Percentiles rank a stretch among this genome's conserved stretches.
phyloP scores from a whole-genome alignment of 345 rosid genomes.

The Eucalyptus pauciflora region DNA sequence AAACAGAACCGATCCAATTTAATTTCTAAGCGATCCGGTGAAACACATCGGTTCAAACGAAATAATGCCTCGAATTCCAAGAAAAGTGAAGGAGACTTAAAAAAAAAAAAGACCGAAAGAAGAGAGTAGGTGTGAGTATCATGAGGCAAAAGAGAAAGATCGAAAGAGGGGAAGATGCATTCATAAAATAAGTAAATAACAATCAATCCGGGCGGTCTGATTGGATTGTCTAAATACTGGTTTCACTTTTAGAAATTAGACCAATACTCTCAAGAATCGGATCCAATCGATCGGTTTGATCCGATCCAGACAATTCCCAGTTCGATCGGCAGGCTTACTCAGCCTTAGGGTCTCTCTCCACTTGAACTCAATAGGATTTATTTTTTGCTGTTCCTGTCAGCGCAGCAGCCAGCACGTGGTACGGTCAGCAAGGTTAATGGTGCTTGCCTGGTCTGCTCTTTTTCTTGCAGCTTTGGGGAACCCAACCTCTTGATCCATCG shows the following conservation, averaged over 20 bases:
- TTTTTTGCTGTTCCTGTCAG: neutral
- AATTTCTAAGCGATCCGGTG: too few species aligned
- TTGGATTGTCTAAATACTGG: fast-evolving
- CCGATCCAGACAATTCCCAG: too few species aligned
- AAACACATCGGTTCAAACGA: fast-evolving
- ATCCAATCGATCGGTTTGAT: too few species aligned
- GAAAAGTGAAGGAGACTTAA: too few species aligned
- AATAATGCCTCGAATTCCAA: too few species aligned
- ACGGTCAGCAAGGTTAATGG: neutral
- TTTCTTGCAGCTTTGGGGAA: neutral
- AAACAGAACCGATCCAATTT: too few species aligned
- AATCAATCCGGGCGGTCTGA: fast-evolving
- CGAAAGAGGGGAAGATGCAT: fast-evolving
- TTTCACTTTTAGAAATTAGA: too few species aligned
- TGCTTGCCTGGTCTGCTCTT: neutral
- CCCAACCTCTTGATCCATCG: neutral
- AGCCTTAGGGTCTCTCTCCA: neutral
- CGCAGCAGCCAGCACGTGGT: neutral
- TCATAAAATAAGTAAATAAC: too few species aligned
- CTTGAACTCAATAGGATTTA: neutral
- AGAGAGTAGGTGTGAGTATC: too few species aligned
- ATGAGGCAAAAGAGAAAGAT: too few species aligned
- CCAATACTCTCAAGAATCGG: fast-evolving
- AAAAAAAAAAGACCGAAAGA: too few species aligned
- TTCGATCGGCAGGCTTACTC: neutral